phyloP scores from a whole-genome alignment of 768 basidiomycete species.

The Imleria badia region DNA sequence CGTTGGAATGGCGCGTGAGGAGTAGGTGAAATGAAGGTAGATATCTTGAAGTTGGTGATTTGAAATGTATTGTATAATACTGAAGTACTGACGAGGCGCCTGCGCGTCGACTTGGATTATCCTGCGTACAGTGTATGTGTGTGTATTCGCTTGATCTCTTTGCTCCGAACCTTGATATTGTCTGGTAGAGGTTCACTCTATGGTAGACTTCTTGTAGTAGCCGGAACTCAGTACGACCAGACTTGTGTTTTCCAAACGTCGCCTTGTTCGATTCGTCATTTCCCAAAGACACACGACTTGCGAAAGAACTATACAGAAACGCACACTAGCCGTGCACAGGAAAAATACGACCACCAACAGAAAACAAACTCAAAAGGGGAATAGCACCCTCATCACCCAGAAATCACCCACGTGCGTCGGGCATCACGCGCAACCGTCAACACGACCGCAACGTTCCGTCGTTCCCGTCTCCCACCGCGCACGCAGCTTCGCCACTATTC shows the following conservation, averaged over 20 bases:
- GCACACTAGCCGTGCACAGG: not conserved
- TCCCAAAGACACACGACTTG: too few species aligned
- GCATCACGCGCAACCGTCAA: not conserved
- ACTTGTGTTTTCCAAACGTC: too few species aligned
- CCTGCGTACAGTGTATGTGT: not conserved
- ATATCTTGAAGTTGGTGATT: not conserved
- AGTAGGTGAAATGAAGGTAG: not conserved
- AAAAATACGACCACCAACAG: not conserved
- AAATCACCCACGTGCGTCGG: too few species aligned
- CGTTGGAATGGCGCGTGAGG: conserved; percentile 18
- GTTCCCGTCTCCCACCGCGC: conserved; percentile 19
- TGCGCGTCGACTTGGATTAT: not conserved
- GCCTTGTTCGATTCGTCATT: not conserved
- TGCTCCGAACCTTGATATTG: not conserved
- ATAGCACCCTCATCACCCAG: too few species aligned
- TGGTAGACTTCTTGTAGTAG: too few species aligned
- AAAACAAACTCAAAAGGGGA: not conserved
- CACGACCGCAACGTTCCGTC: not conserved
- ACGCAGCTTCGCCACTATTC: conserved; percentile 23
- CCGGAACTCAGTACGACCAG: not conserved
- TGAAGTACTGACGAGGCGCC: too few species aligned
- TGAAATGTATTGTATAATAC: not conserved
- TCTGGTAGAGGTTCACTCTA: not conserved
- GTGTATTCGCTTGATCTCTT: not conserved
- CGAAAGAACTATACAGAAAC: not conserved